Conservation (phyloP, 108 stramenopile genomes). For the Cyclostephanos tholiformis region DNA sequence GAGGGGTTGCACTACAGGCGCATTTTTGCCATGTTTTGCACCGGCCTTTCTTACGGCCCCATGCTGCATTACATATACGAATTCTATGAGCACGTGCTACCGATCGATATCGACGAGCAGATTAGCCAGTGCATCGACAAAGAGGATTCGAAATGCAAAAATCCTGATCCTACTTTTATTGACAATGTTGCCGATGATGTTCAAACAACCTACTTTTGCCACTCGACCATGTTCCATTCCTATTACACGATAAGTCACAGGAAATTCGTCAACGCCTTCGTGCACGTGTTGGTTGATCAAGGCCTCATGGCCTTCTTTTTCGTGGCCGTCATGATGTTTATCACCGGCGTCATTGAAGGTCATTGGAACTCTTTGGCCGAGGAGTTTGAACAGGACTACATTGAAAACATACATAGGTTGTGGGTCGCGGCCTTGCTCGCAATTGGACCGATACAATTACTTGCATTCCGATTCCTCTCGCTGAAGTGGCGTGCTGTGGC, state of each 20-base stretch:
- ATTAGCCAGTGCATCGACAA: neutral
- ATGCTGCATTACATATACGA: slow-evolving; percentile 12
- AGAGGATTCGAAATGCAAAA: neutral
- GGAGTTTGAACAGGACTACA: slow-evolving; percentile 33
- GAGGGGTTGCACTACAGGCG: neutral
- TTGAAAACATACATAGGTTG: slow-evolving; percentile 21
- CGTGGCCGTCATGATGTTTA: slow-evolving; percentile 31
- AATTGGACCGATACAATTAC: slow-evolving; percentile 27
- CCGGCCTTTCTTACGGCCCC: slow-evolving; percentile 7
- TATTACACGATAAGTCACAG: slow-evolving; percentile 13
- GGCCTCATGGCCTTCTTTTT: slow-evolving; percentile 36
- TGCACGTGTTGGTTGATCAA: slow-evolving; percentile 40
- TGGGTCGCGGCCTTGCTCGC: slow-evolving; percentile 25
- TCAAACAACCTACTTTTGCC: neutral
- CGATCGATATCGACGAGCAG: neutral
- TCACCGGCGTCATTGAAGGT: slow-evolving; percentile 36
- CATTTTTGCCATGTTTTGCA: slow-evolving; percentile 3
- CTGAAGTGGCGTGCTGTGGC: slow-evolving; percentile 28
- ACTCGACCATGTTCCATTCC: slow-evolving; percentile 12
- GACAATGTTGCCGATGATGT: neutral
- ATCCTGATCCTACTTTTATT: neutral
- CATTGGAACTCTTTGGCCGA: slow-evolving; percentile 16
- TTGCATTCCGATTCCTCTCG: slow-evolving; percentile 29
- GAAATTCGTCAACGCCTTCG: slow-evolving; percentile 19
- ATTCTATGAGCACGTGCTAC: slow-evolving; percentile 10